Percentiles rank a stretch among this genome's conserved stretches.
Evolutionary conservation across 441 rosid genomes (phyloP).

Genomic region (Adansonia rubrostipa): DNA sequence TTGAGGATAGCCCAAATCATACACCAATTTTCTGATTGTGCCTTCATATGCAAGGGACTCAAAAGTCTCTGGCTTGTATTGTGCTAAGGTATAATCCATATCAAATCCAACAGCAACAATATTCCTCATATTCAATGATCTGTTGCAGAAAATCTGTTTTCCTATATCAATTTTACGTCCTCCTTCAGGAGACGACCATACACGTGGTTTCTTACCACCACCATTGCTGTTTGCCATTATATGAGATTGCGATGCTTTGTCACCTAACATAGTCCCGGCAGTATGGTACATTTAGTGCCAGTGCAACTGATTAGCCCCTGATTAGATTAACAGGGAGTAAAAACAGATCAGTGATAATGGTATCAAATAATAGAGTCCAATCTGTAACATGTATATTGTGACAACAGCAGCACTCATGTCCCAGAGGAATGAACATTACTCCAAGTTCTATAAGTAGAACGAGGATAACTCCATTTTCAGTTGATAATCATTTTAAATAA

Average conservation of each 20-base stretch:
- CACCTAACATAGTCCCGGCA: constrained; percentile 40
- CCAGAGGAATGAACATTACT: neutral
- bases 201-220: constrained; percentile 42
- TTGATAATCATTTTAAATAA: neutral
- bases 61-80: constrained; percentile 92
- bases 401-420: neutral
- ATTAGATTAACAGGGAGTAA: constrained; percentile 28
- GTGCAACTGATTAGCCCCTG: constrained; percentile 59
- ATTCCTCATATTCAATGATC: constrained; percentile 92
- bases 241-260: constrained; percentile 41
- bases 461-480: neutral
- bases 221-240: constrained; percentile 36
- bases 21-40: constrained; percentile 82
- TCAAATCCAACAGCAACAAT: constrained; percentile 96
- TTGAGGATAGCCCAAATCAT: constrained; percentile 83
- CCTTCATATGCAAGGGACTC: constrained; percentile 96
- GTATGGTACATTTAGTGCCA: constrained; percentile 57
- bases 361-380: neutral
- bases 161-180: constrained; percentile 60
- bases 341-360: neutral
- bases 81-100: constrained; percentile 99
- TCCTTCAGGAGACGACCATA: constrained; percentile 81
- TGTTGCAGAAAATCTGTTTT: constrained; percentile 91
- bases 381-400: neutral
- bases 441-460: neutral